Evolutionary conservation across 1,139 yeast species (phyloP).

Genomic region (Citeromyces siamensis): DNA sequence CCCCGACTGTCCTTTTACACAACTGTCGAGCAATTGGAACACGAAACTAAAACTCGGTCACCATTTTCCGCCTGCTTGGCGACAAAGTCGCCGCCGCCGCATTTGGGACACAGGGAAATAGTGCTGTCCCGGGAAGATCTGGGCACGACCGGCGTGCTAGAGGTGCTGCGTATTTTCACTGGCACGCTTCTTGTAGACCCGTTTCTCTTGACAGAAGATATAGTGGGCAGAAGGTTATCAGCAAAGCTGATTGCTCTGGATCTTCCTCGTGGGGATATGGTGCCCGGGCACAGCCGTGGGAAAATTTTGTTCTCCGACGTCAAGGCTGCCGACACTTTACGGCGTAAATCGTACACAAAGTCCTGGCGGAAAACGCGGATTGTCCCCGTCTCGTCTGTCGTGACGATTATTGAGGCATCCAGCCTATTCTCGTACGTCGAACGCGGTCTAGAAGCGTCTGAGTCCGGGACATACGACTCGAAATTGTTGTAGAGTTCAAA

Average conservation of each 20-base stretch:
- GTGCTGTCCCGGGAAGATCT: too few species aligned
- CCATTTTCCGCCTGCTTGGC: neutral
- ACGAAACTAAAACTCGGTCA: neutral
- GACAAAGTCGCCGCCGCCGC: conserved; percentile 1
- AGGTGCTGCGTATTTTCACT: neutral
- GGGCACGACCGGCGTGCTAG: conserved; percentile 2
- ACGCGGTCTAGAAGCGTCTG: conserved; percentile 6
- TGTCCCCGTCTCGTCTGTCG: conserved; percentile 64
- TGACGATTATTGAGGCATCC: conserved; percentile 45
- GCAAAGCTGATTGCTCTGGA: conserved; percentile 1
- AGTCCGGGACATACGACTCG: conserved; percentile 6
- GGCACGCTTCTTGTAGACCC: conserved; percentile 1
- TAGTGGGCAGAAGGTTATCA: conserved; percentile 1
- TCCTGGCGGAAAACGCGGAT: conserved; percentile 78
- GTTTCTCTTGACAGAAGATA: conserved; percentile 1
- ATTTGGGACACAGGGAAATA: neutral
- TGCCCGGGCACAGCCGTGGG: neutral
- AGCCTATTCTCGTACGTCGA: conserved; percentile 8
- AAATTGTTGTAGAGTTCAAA: conserved; percentile 42
- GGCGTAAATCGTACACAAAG: conserved; percentile 34
- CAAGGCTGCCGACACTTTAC: neutral
- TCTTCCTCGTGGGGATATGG: neutral
- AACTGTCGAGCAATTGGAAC: neutral
- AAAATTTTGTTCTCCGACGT: neutral
- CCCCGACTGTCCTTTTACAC: too few species aligned